These are phyloP conservation scores for Persicaria maculosa DNA, from an alignment of 148 eudicot species.

Conservation along the genomic window DNA sequence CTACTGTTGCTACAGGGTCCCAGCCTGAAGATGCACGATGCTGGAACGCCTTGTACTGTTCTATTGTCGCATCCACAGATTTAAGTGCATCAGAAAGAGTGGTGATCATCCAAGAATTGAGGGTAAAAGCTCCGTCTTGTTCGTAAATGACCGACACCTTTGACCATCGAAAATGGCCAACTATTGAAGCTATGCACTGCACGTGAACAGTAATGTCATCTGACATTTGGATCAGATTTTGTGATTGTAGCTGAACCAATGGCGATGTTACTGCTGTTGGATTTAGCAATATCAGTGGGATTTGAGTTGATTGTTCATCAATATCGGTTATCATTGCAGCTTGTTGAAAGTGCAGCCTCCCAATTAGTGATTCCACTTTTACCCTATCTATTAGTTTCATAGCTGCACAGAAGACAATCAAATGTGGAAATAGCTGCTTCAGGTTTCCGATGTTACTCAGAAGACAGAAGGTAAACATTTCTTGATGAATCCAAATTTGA, in stretches of 20 bases:
- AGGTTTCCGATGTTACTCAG: too few relatives aligned
- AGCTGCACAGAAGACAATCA: background rate
- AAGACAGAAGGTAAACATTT: too few relatives aligned
- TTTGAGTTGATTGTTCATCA: background rate
- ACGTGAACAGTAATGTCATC: slow-evolving; percentile 21
- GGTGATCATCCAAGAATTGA: slow-evolving; percentile 18
- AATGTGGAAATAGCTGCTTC: background rate
- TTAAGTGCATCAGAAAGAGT: slow-evolving; percentile 30
- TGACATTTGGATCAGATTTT: slow-evolving; percentile 25
- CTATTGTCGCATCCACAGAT: slow-evolving; percentile 19
- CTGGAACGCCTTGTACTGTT: slow-evolving; percentile 20
- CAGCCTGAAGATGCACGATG: background rate
- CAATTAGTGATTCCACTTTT: slow-evolving; percentile 5
- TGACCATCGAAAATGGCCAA: slow-evolving; percentile 35
- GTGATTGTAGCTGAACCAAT: background rate
- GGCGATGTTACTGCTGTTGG: slow-evolving; percentile 20
- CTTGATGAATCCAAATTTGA: too few relatives aligned
- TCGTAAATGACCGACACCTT: slow-evolving; percentile 33
- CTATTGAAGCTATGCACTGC: slow-evolving; percentile 34
- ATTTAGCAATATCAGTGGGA: slow-evolving; percentile 25
- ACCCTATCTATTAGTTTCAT: slow-evolving; percentile 5
- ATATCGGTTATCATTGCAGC: slow-evolving; percentile 9
- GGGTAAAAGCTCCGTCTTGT: slow-evolving; percentile 11
- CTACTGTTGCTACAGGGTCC: background rate
- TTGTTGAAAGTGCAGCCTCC: background rate